phyloP scores from a whole-genome alignment of 108 stramenopile genomes.

The Licmophora abbreviata region DNA sequence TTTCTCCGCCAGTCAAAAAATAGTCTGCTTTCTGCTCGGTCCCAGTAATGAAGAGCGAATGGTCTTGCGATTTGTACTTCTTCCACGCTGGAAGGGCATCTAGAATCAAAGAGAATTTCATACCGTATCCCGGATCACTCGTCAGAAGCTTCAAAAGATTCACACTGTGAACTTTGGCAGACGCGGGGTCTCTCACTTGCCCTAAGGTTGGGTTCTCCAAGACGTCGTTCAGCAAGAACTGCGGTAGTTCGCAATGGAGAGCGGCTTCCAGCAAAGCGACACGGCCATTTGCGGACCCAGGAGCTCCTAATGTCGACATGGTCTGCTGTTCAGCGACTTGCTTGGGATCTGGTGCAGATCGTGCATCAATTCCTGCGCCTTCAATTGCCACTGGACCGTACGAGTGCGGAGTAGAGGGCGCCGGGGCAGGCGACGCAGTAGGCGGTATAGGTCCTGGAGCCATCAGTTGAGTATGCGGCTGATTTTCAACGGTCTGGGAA shows the following conservation, averaged over 20 bases:
- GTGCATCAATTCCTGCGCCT: constrained; percentile 45
- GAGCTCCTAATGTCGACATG: constrained; percentile 31
- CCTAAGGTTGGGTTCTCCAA: constrained; percentile 36
- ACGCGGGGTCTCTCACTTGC: constrained; percentile 38
- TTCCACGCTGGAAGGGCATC: constrained; percentile 43
- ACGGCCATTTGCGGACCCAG: constrained; percentile 43
- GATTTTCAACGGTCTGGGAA: no score
- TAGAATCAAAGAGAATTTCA: constrained; percentile 36
- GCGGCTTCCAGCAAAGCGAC: constrained; percentile 38
- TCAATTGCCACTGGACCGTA: constrained; percentile 5
- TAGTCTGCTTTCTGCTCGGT: constrained; percentile 53
- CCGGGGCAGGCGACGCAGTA: no score
- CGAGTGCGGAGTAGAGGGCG: no score
- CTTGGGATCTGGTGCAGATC: constrained; percentile 31
- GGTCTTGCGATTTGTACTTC: constrained; percentile 60
- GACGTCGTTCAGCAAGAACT: constrained; percentile 35
- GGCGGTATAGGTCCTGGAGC: no score
- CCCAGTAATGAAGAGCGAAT: constrained; percentile 63
- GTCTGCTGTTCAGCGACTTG: constrained; percentile 32
- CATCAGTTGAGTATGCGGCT: no score
- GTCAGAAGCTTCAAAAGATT: constrained; percentile 53
- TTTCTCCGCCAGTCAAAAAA: constrained; percentile 61
- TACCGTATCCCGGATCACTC: constrained; percentile 57
- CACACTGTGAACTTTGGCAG: constrained; percentile 50
- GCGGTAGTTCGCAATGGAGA: constrained; percentile 26